Evolutionary conservation across 352 stramenopile genomes (phyloP).

Genomic region (Chrysophaeum taylorii): DNA sequence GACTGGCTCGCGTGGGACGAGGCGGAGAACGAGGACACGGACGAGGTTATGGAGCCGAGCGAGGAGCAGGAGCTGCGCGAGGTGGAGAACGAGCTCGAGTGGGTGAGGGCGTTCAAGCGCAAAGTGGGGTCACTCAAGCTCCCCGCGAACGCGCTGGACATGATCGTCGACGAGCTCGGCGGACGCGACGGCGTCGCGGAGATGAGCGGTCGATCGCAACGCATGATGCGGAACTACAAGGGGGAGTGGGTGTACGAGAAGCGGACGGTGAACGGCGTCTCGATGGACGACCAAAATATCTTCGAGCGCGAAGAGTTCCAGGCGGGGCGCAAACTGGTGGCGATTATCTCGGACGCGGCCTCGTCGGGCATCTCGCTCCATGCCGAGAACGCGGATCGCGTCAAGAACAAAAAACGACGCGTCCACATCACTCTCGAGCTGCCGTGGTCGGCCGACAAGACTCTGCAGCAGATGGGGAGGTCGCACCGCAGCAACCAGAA

Average conservation of each 20-base stretch:
- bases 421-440: conserved; percentile 50
- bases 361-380: conserved; percentile 44
- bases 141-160: conserved; percentile 49
- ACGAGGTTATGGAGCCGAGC: neutral
- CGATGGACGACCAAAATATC: conserved; percentile 30
- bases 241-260: conserved; percentile 29
- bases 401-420: conserved; percentile 32
- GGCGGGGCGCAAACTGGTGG: conserved; percentile 38
- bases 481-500: conserved; percentile 20
- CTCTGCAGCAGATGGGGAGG: conserved; percentile 34
- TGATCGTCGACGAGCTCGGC: conserved; percentile 50
- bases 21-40: neutral
- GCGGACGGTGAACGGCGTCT: conserved; percentile 11
- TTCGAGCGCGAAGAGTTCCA: conserved; percentile 36
- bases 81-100: neutral
- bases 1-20: conserved; percentile 7
- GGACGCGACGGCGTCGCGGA: conserved; percentile 41
- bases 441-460: conserved; percentile 43
- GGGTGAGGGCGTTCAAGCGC: conserved; percentile 19
- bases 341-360: conserved; percentile 46
- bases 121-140: conserved; percentile 34
- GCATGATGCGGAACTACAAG: conserved; percentile 17
- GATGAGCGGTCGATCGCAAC: conserved; percentile 47
- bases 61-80: neutral
- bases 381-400: conserved; percentile 20